Conservation (phyloP, 2,329 filamentous ascomycete species). For the Diaporthe vaccinii region DNA sequence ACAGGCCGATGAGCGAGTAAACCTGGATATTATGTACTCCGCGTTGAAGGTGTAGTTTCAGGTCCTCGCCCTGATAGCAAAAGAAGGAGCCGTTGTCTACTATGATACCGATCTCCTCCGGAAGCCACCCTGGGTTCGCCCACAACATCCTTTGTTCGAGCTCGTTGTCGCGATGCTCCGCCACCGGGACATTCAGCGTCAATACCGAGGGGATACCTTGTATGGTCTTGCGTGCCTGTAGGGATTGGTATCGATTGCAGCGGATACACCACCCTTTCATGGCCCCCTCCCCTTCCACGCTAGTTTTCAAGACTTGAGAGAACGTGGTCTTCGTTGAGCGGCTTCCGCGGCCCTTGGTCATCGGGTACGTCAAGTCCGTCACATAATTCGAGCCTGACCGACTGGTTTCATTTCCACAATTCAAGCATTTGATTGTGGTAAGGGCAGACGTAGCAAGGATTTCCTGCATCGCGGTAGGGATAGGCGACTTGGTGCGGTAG, state of each 20-base stretch:
- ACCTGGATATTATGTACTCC: constrained; percentile 86
- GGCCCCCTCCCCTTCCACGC: constrained; percentile 89
- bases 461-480: constrained; percentile 77
- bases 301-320: constrained; percentile 91
- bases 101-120: constrained; percentile 93
- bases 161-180: constrained; percentile 53
- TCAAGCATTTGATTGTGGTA: constrained; percentile 84
- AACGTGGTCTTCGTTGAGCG: constrained; percentile 76
- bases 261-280: constrained; percentile 93
- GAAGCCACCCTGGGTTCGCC: constrained; percentile 91
- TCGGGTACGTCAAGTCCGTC: constrained; percentile 88
- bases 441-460: constrained; percentile 80
- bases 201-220: constrained; percentile 87
- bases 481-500: constrained; percentile 76
- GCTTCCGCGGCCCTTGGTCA: constrained; percentile 61
- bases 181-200: constrained; percentile 86
- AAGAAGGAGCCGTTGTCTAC: constrained; percentile 92
- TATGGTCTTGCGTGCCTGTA: constrained; percentile 87
- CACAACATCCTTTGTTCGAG: constrained; percentile 85
- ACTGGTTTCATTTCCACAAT: constrained; percentile 88
- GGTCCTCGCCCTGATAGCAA: constrained; percentile 93
- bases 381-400: constrained; percentile 84
- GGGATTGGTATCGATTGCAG: constrained; percentile 90
- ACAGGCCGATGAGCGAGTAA: constrained; percentile 91
- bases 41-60: constrained; percentile 83